A percentile compares a stretch with the other conserved stretches of the same genome.
phyloP scores from a whole-genome alignment of 176 grass and related monocot species.

The Ampelocalamus luodianensis region DNA sequence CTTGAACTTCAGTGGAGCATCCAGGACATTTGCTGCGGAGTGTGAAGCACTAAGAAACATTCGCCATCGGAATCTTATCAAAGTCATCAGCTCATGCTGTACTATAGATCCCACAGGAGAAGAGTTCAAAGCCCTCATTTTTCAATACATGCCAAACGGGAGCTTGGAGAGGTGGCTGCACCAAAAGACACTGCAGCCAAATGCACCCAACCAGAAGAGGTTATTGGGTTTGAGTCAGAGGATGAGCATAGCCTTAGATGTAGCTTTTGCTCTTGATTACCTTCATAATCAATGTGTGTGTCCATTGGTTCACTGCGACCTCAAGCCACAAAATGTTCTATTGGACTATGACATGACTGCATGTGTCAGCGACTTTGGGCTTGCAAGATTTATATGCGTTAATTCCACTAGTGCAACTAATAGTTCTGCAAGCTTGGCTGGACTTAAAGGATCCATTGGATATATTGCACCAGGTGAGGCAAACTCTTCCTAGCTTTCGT shows the following conservation, averaged over 20 bases:
- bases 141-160: constrained; percentile 51
- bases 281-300: constrained; percentile 6
- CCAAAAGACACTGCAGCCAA: not conserved
- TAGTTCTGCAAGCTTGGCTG: not conserved
- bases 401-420: not conserved
- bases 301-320: constrained; percentile 35
- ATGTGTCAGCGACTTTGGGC: constrained; percentile 19
- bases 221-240: constrained; percentile 10
- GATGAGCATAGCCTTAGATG: constrained; percentile 8
- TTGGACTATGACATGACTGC: constrained; percentile 5
- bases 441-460: constrained; percentile 27
- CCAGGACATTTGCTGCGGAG: constrained; percentile 46
- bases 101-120: constrained; percentile 18
- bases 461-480: constrained; percentile 39
- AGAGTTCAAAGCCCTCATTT: constrained; percentile 54
- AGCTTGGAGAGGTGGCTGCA: constrained; percentile 45
- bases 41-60: constrained; percentile 45
- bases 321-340: constrained; percentile 5
- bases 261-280: constrained; percentile 4
- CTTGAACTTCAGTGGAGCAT: constrained; percentile 10
- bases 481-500: not conserved
- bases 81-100: constrained; percentile 51
- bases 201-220: not conserved
- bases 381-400: constrained; percentile 3
- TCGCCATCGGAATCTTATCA: constrained; percentile 56